Percentiles rank a stretch among this genome's conserved stretches.
Evolutionary conservation across 2,329 filamentous ascomycete species (phyloP).

Genomic region (Chalaropsis ovoidea): DNA sequence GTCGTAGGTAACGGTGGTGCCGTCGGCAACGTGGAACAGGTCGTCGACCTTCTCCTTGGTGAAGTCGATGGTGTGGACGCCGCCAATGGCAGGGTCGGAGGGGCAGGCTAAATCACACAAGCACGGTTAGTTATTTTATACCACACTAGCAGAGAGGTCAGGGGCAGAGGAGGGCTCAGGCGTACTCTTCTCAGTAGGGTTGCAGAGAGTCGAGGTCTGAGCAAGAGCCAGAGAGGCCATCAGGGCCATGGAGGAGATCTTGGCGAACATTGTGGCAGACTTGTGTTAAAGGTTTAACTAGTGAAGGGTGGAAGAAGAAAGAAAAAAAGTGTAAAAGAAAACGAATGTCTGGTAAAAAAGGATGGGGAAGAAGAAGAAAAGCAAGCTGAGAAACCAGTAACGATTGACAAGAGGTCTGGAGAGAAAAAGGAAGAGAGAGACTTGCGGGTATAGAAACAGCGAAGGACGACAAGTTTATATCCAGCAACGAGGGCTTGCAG

Average conservation of each 20-base stretch:
- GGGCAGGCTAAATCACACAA: constrained; percentile 47
- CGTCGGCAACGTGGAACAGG: constrained; percentile 39
- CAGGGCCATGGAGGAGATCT: constrained; percentile 40
- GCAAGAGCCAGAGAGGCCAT: constrained; percentile 44
- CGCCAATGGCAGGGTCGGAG: constrained; percentile 65
- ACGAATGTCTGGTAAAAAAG: constrained; percentile 4
- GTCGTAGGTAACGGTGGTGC: constrained; percentile 42
- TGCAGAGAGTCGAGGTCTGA: constrained; percentile 48
- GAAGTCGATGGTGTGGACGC: constrained; percentile 58
- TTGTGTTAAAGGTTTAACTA: constrained; percentile 2
- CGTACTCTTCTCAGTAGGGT: constrained; percentile 45
- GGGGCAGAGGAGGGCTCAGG: constrained; percentile 7
- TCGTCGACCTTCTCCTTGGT: constrained; percentile 54
- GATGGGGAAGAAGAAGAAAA: neutral
- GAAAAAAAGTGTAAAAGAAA: constrained; percentile 15
- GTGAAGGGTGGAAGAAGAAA: constrained; percentile 6
- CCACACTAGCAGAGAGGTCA: neutral
- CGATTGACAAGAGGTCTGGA: constrained; percentile 12
- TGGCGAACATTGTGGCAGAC: constrained; percentile 29
- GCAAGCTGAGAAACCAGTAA: constrained; percentile 12
- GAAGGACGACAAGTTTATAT: constrained; percentile 12
- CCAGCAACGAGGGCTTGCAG: neutral
- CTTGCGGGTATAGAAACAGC: neutral
- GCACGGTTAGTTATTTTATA: neutral
- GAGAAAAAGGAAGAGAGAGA: neutral